Percentiles rank a stretch among this genome's conserved stretches.
Evolutionary conservation across 129 eudicot genomes (phyloP).

Genomic region (Arctium minus): DNA sequence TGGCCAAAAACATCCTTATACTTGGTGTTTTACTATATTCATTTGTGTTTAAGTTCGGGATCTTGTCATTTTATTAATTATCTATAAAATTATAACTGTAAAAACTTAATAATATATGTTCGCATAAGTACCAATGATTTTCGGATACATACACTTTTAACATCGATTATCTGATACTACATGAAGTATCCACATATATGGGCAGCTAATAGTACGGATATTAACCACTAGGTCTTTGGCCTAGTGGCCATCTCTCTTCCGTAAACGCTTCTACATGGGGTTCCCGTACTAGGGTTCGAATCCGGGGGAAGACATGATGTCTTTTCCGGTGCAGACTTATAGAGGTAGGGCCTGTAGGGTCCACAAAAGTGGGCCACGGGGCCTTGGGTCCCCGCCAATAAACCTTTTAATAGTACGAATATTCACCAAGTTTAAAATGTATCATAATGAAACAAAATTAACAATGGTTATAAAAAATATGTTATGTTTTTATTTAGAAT

Average conservation of each 20-base stretch:
- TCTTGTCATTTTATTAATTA: background rate
- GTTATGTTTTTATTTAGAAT: background rate
- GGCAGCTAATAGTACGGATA: background rate
- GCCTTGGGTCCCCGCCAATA: no score
- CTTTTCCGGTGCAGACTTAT: no score
- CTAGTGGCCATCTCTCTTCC: no score
- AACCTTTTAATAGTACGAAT: background rate
- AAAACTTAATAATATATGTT: background rate
- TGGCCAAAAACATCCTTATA: background rate
- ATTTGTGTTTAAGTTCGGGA: background rate
- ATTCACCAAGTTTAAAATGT: background rate
- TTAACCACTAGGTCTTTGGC: background rate
- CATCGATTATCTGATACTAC: background rate
- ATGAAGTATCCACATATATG: background rate
- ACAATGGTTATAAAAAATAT: background rate
- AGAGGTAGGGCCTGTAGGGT: no score
- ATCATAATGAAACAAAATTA: background rate
- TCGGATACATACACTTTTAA: no score
- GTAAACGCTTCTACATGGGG: no score
- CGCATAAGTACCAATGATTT: no score
- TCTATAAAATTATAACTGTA: background rate
- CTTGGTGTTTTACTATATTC: background rate
- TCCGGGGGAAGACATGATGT: no score
- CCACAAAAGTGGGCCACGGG: no score
- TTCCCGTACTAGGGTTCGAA: no score